Evolutionary conservation across 306 rosid genomes (phyloP).

Genomic region (Coriaria nepalensis): DNA sequence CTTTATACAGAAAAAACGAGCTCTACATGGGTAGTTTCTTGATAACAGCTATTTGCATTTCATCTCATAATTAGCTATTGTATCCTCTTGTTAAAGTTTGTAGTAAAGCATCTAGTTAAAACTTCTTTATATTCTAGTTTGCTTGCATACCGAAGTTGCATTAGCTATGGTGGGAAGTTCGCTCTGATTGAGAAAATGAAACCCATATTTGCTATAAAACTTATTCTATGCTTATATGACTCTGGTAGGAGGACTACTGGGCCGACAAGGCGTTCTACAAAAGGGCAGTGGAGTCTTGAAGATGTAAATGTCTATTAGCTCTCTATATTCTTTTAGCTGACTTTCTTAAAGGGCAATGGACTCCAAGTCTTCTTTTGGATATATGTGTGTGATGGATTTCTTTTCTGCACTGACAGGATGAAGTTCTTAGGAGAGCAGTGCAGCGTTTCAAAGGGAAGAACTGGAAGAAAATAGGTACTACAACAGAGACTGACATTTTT

Average conservation of each 20-base stretch:
- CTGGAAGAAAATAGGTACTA: constrained; percentile 94
- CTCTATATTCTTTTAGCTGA: background rate
- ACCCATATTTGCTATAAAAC: constrained; percentile 3
- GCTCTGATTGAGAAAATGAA: constrained; percentile 5
- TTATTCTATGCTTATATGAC: constrained; percentile 8
- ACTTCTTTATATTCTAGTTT: background rate
- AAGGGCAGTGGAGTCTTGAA: constrained; percentile 95
- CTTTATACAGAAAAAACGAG: constrained; percentile 41
- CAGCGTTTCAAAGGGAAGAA: constrained; percentile 94
- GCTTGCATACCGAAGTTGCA: too few species aligned
- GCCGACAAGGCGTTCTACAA: constrained; percentile 97
- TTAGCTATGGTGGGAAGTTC: too few species aligned
- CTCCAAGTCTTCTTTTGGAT: background rate
- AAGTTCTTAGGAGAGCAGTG: constrained; percentile 68
- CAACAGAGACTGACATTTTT: background rate
- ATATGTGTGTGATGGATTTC: constrained; percentile 7
- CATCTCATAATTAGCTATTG: background rate
- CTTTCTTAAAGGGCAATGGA: background rate
- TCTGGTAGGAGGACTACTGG: constrained; percentile 89
- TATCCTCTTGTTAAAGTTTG: too few species aligned
- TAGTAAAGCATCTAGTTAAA: constrained; percentile 1
- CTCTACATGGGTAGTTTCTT: constrained; percentile 52
- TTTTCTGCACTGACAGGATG: constrained; percentile 45
- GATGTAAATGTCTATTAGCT: constrained; percentile 43
- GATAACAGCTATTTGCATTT: background rate